These are phyloP conservation scores for Yarrowia porcina DNA, from an alignment of 805 yeast species.

Conservation along the genomic window DNA sequence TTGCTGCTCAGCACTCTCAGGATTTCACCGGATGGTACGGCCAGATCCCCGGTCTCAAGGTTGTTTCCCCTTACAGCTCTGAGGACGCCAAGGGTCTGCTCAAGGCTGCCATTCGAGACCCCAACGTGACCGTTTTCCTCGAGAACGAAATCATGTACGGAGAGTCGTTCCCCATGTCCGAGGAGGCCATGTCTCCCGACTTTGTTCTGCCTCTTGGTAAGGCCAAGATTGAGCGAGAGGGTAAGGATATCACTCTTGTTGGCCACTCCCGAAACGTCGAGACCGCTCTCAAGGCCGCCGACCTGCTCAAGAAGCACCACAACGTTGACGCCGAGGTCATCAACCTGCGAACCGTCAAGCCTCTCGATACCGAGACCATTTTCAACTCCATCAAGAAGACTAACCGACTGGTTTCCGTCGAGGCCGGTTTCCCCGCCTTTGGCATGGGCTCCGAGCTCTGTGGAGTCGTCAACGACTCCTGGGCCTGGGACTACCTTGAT, in stretches of 20 bases:
- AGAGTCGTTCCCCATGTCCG: slow-evolving; percentile 83
- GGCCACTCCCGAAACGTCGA: slow-evolving; percentile 90
- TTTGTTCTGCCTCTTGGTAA: slow-evolving; percentile 89
- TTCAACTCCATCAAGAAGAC: slow-evolving; percentile 91
- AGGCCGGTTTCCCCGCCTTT: slow-evolving; percentile 96
- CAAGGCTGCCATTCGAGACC: slow-evolving; percentile 97
- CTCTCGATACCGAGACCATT: slow-evolving; percentile 85
- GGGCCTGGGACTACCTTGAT: slow-evolving; percentile 96
- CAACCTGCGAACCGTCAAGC: slow-evolving; percentile 95
- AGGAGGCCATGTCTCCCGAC: slow-evolving; percentile 85
- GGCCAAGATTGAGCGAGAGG: slow-evolving; percentile 93
- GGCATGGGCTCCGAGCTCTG: slow-evolving; percentile 98
- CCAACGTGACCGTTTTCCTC: slow-evolving; percentile 93
- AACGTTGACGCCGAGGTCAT: slow-evolving; percentile 90
- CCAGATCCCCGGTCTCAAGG: slow-evolving; percentile 96
- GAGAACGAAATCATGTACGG: slow-evolving; percentile 96
- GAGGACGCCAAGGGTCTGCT: slow-evolving; percentile 94
- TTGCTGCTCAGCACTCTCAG: slow-evolving; percentile 99
- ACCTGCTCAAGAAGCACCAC: slow-evolving; percentile 73
- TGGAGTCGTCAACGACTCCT: slow-evolving; percentile 97
- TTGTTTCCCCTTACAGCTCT: slow-evolving; percentile 89
- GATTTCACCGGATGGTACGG: slow-evolving; percentile 98
- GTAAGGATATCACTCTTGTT: slow-evolving; percentile 84
- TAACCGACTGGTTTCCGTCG: slow-evolving; percentile 92
- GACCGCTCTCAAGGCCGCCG: slow-evolving; percentile 87